phyloP scores from a whole-genome alignment of 192 early-diverging fungal species.

The Lobosporangium transversale region DNA sequence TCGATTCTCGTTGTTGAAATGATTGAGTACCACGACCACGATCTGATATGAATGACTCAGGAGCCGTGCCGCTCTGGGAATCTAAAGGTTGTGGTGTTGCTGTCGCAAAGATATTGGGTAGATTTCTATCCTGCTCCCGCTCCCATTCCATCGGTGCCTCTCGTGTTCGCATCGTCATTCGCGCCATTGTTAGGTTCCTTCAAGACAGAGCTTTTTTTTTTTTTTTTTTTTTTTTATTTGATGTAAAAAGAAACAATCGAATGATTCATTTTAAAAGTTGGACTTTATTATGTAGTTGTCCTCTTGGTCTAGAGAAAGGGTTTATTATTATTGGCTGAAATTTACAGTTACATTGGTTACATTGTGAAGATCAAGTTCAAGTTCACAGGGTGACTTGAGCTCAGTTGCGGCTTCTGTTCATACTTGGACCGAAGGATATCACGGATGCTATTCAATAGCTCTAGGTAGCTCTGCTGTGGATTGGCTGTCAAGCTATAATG shows the following conservation, averaged over 20 bases:
- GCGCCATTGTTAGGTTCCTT: conserved; percentile 11
- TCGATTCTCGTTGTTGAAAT: conserved; percentile 25
- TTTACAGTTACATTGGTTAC: conserved; percentile 11
- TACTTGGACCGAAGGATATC: conserved; percentile 70
- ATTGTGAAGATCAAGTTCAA: conserved; percentile 49
- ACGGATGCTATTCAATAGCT: conserved; percentile 76
- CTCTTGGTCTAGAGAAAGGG: too few species aligned
- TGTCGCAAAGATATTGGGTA: conserved; percentile 31
- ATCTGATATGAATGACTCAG: background rate
- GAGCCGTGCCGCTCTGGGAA: background rate
- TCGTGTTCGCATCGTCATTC: conserved; percentile 35
- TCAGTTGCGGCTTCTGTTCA: conserved; percentile 84
- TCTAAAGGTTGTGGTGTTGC: conserved; percentile 13
- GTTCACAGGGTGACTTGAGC: conserved; percentile 51
- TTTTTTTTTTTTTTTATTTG: conserved; percentile 5
- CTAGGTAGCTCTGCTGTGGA: conserved; percentile 70
- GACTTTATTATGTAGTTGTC: too few species aligned
- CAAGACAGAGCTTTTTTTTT: background rate
- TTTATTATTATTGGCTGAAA: too few species aligned
- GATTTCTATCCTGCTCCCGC: conserved; percentile 31
- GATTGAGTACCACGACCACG: background rate
- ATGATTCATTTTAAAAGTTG: too few species aligned
- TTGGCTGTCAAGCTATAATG: conserved; percentile 64
- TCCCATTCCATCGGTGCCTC: conserved; percentile 54
- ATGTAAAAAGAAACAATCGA: too few species aligned